Percentiles rank a stretch among this genome's conserved stretches.
phyloP scores from a whole-genome alignment of 75 land plant genomes.

The Picea sitchensis region DNA sequence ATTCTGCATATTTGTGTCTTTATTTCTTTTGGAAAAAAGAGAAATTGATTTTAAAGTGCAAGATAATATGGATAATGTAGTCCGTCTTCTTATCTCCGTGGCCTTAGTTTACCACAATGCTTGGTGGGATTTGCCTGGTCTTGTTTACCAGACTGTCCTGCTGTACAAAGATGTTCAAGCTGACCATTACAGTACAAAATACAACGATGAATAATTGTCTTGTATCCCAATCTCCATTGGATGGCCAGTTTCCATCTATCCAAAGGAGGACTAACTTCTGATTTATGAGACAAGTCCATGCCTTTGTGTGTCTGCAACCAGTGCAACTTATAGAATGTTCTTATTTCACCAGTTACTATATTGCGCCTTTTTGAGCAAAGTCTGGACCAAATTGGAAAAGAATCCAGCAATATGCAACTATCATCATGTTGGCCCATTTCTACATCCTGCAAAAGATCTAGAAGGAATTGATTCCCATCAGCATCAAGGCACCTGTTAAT shows the following conservation, averaged over 20 bases:
- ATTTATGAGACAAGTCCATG: background rate
- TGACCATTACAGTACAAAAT: constrained; percentile 32
- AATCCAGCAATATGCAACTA: constrained; percentile 1
- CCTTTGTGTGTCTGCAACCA: background rate
- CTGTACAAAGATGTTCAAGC: too few species aligned
- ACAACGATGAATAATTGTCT: constrained; percentile 57
- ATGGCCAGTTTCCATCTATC: constrained; percentile 77
- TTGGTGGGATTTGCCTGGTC: too few species aligned
- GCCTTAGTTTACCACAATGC: too few species aligned
- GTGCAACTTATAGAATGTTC: constrained; percentile 23
- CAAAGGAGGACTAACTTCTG: constrained; percentile 16
- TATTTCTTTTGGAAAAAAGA: too few species aligned
- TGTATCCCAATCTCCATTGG: constrained; percentile 73
- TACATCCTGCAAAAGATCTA: background rate
- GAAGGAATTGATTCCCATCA: background rate
- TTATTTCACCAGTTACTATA: constrained; percentile 20
- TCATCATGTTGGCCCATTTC: background rate
- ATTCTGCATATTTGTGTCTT: too few species aligned
- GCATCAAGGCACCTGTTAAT: constrained; percentile 24
- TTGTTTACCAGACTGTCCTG: too few species aligned
- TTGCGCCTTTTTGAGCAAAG: background rate
- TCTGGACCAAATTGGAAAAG: constrained; percentile 13
- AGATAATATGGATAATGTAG: too few species aligned
- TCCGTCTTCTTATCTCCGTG: too few species aligned
- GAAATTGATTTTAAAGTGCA: too few species aligned